phyloP scores from a whole-genome alignment of 2,329 filamentous ascomycete genomes.

The Venturia oleaginea region DNA sequence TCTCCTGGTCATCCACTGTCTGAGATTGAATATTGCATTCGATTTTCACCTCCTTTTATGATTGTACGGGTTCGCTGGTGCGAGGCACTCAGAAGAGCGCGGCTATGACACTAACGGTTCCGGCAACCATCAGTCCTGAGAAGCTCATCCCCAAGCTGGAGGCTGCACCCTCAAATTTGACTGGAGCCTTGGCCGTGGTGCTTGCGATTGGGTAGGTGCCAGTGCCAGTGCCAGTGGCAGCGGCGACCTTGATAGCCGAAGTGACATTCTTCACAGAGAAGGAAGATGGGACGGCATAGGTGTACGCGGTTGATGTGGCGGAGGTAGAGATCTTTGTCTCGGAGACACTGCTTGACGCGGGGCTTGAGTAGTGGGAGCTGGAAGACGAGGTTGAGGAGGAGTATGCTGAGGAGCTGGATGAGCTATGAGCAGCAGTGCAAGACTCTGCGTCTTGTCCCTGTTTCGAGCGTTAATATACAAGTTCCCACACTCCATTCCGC shows the following conservation, averaged over 20 bases:
- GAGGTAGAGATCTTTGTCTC: background rate
- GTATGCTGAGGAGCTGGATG: slow-evolving; percentile 5
- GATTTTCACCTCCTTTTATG: background rate
- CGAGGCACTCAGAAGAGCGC: background rate
- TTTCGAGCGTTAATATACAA: background rate
- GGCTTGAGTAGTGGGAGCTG: background rate
- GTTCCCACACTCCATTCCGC: background rate
- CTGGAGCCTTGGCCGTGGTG: background rate
- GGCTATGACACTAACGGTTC: background rate
- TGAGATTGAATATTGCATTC: slow-evolving; percentile 3
- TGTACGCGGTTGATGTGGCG: background rate
- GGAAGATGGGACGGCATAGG: background rate
- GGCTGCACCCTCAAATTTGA: background rate
- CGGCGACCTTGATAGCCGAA: background rate
- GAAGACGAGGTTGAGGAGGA: background rate
- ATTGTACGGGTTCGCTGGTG: background rate
- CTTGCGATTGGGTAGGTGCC: background rate
- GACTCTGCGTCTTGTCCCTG: slow-evolving; percentile 14
- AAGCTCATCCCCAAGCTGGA: background rate
- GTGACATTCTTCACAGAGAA: slow-evolving; percentile 1
- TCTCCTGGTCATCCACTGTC: background rate
- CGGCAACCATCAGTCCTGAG: slow-evolving; percentile 1
- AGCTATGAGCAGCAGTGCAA: slow-evolving; percentile 13
- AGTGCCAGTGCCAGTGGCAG: background rate
- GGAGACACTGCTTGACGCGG: background rate